Percentiles rank a stretch among this genome's conserved stretches.
Evolutionary conservation across 768 basidiomycete genomes (phyloP).

Genomic region (Cubamyces sp.): DNA sequence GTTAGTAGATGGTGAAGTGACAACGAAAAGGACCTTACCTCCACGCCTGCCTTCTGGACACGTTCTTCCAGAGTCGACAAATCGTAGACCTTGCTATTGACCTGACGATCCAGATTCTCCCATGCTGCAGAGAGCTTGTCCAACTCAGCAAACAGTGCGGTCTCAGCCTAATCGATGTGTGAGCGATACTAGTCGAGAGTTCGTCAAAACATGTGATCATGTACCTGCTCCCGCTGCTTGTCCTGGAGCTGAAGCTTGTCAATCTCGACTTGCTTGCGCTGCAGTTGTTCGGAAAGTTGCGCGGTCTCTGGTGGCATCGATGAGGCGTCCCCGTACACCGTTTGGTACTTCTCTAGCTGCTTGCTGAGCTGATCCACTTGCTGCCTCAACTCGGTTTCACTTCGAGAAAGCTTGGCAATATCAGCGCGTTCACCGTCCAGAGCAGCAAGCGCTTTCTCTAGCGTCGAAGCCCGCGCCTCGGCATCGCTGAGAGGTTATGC

Average conservation of each 20-base stretch:
- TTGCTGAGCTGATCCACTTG: conserved; percentile 49
- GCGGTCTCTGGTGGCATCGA: conserved; percentile 53
- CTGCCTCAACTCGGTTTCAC: conserved; percentile 54
- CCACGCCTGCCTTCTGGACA: conserved; percentile 62
- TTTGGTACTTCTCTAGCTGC: conserved; percentile 64
- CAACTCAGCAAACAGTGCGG: conserved; percentile 80
- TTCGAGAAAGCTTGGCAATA: conserved; percentile 49
- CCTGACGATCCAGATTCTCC: conserved; percentile 80
- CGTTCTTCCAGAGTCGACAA: conserved; percentile 76
- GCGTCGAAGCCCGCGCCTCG: conserved; percentile 50
- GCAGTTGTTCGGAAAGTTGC: conserved; percentile 56
- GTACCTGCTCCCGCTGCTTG: conserved; percentile 66
- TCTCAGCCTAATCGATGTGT: conserved; percentile 57
- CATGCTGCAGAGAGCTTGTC: conserved; percentile 86
- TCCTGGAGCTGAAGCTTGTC: conserved; percentile 63
- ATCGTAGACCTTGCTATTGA: conserved; percentile 85
- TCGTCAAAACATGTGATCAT: conserved; percentile 26
- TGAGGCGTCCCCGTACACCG: conserved; percentile 62
- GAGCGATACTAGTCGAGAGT: background rate
- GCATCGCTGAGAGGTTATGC: conserved; percentile 46
- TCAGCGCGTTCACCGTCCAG: conserved; percentile 58
- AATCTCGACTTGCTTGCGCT: conserved; percentile 70
- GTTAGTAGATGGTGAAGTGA: background rate
- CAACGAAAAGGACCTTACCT: conserved; percentile 52
- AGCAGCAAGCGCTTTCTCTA: conserved; percentile 53